phyloP scores from a whole-genome alignment of 176 grass and related monocot species.

The Oryza brachyantha region DNA sequence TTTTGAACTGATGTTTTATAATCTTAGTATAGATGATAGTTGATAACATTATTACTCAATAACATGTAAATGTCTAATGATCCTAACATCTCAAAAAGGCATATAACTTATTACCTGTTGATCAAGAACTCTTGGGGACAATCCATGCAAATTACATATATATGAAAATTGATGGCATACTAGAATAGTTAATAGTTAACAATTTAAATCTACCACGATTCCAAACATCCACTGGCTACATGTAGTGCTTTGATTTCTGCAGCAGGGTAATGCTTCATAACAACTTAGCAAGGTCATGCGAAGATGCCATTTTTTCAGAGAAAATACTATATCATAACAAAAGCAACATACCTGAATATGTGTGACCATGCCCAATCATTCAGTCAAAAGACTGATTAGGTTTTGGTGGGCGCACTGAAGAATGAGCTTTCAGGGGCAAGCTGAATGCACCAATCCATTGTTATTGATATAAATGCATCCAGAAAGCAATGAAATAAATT shows the following conservation, averaged over 20 bases:
- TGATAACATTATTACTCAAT: not conserved
- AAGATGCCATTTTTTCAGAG: not conserved
- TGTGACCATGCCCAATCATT: not conserved
- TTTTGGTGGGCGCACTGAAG: not conserved
- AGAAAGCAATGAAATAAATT: not conserved
- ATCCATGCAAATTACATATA: not conserved
- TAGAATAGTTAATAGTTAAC: not conserved
- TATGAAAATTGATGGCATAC: not conserved
- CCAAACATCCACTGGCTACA: not conserved
- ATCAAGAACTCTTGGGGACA: not conserved
- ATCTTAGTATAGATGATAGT: not conserved
- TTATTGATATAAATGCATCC: not conserved
- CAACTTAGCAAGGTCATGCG: not conserved
- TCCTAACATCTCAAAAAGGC: not conserved
- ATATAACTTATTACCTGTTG: not conserved
- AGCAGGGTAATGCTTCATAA: not conserved
- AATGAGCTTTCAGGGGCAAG: not conserved
- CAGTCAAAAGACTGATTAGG: not conserved
- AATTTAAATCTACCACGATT: not conserved
- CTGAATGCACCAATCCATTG: not conserved
- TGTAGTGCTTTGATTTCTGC: not conserved
- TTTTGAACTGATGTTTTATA: not conserved
- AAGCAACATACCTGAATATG: slow-evolving; percentile 3
- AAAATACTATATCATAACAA: not conserved
- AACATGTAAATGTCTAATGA: not conserved